These are phyloP conservation scores for Stemphylium lycopersici DNA, from an alignment of 2,329 filamentous ascomycete species.

Conservation along the genomic window DNA sequence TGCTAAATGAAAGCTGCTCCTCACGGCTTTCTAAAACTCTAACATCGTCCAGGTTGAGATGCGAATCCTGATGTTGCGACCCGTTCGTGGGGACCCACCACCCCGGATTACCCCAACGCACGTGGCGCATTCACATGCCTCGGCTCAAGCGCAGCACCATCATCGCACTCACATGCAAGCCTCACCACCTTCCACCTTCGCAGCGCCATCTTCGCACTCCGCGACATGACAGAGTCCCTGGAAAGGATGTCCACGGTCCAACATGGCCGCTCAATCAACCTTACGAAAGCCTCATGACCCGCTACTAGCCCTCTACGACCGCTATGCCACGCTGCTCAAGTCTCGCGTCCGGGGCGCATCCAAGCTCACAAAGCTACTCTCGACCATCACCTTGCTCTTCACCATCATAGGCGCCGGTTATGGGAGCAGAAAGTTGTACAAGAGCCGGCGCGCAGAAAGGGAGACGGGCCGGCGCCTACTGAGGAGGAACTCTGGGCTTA, in stretches of 20 bases:
- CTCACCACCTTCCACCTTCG: slow-evolving; percentile 11
- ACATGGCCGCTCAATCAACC: slow-evolving; percentile 88
- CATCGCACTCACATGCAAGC: slow-evolving; percentile 26
- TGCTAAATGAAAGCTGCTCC: no score
- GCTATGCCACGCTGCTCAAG: slow-evolving; percentile 57
- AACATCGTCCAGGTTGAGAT: no score
- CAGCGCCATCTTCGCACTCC: slow-evolving; percentile 7
- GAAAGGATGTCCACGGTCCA: slow-evolving; percentile 37
- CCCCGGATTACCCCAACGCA: slow-evolving; percentile 26
- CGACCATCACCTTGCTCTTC: slow-evolving; percentile 74
- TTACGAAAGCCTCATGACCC: slow-evolving; percentile 60
- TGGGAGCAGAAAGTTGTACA: slow-evolving; percentile 80
- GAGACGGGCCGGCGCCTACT: slow-evolving; percentile 83
- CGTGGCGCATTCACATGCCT: slow-evolving; percentile 32
- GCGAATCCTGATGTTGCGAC: no score
- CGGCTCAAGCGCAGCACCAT: slow-evolving; percentile 23
- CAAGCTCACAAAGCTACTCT: slow-evolving; percentile 73
- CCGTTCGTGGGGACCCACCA: slow-evolving; percentile 3
- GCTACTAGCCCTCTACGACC: slow-evolving; percentile 53
- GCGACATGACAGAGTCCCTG: slow-evolving; percentile 32
- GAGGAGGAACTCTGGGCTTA: slow-evolving; percentile 88
- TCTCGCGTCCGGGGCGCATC: slow-evolving; percentile 67
- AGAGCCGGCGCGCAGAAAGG: slow-evolving; percentile 73
- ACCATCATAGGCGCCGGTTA: slow-evolving; percentile 81
- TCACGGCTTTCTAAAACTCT: no score